These are phyloP conservation scores for Paramyrothecium roridum DNA, from an alignment of 2,329 filamentous ascomycete genomes.

Conservation along the genomic window DNA sequence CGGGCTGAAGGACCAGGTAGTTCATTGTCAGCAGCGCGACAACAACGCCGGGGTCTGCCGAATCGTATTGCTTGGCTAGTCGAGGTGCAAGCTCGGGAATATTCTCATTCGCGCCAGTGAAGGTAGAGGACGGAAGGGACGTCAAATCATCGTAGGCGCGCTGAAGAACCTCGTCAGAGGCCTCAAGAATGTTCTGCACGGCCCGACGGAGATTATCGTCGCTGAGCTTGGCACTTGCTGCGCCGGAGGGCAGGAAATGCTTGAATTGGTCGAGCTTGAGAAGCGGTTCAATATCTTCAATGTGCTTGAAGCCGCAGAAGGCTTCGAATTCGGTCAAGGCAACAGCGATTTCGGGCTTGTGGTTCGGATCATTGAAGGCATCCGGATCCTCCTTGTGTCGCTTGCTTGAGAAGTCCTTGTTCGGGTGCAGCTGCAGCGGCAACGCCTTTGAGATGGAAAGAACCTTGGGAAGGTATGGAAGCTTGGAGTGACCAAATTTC, in stretches of 20 bases:
- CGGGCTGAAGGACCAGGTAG: constrained; percentile 61
- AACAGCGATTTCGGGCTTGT: constrained; percentile 78
- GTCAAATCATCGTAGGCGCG: constrained; percentile 13
- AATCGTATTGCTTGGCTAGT: constrained; percentile 61
- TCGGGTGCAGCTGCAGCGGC: constrained; percentile 71
- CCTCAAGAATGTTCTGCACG: constrained; percentile 50
- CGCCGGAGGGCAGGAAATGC: constrained; percentile 13
- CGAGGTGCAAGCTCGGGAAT: constrained; percentile 64
- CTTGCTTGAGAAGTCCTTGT: constrained; percentile 62
- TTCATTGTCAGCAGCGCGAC: constrained; percentile 75
- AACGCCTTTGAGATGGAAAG: constrained; percentile 73
- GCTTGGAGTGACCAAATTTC: constrained; percentile 56
- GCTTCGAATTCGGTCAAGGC: constrained; percentile 70
- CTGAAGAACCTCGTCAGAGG: constrained; percentile 36
- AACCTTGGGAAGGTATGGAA: constrained; percentile 74
- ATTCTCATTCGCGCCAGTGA: constrained; percentile 45
- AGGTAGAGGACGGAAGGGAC: constrained; percentile 43
- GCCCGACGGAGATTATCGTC: constrained; percentile 47
- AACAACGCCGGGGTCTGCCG: constrained; percentile 62
- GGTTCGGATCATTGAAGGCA: constrained; percentile 68
- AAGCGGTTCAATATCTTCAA: constrained; percentile 55
- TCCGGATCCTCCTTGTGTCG: constrained; percentile 63
- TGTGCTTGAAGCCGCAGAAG: constrained; percentile 71
- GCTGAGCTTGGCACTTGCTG: constrained; percentile 35
- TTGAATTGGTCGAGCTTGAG: constrained; percentile 42